phyloP scores from a whole-genome alignment of 805 yeast genomes.

The Clavispora fructus region DNA sequence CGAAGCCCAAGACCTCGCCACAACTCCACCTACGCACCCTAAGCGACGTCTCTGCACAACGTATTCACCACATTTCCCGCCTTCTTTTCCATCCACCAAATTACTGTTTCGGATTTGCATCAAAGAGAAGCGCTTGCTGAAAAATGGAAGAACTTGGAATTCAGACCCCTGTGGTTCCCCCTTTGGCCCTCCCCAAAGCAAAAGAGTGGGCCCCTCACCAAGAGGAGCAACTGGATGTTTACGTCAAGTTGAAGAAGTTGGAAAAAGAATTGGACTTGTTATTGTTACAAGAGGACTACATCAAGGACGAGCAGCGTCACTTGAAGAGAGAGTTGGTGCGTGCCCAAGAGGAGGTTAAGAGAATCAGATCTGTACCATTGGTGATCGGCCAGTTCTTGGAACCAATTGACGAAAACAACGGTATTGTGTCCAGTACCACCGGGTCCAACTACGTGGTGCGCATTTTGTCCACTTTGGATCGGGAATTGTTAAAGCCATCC shows the following conservation, averaged over 20 bases:
- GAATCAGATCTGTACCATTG: slow-evolving; percentile 94
- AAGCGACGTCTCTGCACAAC: background rate
- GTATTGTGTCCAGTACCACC: slow-evolving; percentile 95
- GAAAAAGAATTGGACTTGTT: slow-evolving; percentile 87
- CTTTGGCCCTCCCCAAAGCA: slow-evolving; percentile 8
- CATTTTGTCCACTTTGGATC: slow-evolving; percentile 87
- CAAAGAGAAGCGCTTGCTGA: background rate
- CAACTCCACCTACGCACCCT: background rate
- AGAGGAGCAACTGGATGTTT: slow-evolving; percentile 57
- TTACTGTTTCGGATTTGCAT: background rate
- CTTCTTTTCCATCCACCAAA: slow-evolving; percentile 2
- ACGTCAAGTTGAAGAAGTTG: slow-evolving; percentile 76
- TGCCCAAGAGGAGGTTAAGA: slow-evolving; percentile 97
- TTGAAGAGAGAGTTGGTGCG: slow-evolving; percentile 88
- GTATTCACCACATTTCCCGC: background rate
- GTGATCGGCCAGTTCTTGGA: slow-evolving; percentile 98
- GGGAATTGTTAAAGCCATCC: slow-evolving; percentile 90
- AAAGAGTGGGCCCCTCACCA: slow-evolving; percentile 4
- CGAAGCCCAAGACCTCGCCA: slow-evolving; percentile 5
- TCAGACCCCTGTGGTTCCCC: slow-evolving; percentile 12
- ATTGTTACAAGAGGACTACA: slow-evolving; percentile 88
- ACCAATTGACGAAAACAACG: slow-evolving; percentile 94
- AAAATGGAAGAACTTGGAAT: slow-evolving; percentile 36
- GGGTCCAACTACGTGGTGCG: slow-evolving; percentile 97
- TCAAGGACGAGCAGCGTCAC: slow-evolving; percentile 97